A percentile compares a stretch with the other conserved stretches of the same genome.
phyloP scores from a whole-genome alignment of 768 basidiomycete genomes.

The Termitomyces sp. region DNA sequence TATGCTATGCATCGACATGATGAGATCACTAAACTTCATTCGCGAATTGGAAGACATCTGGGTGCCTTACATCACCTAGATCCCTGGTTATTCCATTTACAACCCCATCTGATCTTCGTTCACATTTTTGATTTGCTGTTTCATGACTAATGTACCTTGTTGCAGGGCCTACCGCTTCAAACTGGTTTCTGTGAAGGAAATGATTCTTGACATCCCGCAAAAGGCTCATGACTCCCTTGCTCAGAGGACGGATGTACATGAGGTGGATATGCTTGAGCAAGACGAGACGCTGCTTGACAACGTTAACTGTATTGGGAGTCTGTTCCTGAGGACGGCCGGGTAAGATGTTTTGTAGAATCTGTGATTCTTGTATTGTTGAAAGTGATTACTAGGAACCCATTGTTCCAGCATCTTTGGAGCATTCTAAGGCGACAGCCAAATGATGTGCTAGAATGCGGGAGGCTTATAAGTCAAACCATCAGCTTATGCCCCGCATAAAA shows the following conservation, averaged over 20 bases:
- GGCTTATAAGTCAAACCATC: slow-evolving; percentile 30
- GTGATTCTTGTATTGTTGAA: background rate
- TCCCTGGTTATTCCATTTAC: slow-evolving; percentile 54
- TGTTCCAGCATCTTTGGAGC: slow-evolving; percentile 49
- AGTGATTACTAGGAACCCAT: slow-evolving; percentile 47
- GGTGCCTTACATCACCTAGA: slow-evolving; percentile 59
- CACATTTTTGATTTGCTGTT: background rate
- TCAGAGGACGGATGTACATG: slow-evolving; percentile 41
- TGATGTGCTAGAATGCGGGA: slow-evolving; percentile 26
- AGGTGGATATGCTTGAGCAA: slow-evolving; percentile 60
- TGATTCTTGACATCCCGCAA: slow-evolving; percentile 52
- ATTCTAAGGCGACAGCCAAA: slow-evolving; percentile 35
- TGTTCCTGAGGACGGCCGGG: slow-evolving; percentile 60
- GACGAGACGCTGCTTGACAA: slow-evolving; percentile 50
- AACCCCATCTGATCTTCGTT: slow-evolving; percentile 60
- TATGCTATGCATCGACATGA: slow-evolving; percentile 24
- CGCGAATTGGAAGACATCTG: slow-evolving; percentile 58
- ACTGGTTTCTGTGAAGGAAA: slow-evolving; percentile 72
- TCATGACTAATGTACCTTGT: background rate
- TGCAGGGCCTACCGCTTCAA: slow-evolving; percentile 62
- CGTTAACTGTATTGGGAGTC: slow-evolving; percentile 79
- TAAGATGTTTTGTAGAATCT: slow-evolving; percentile 22
- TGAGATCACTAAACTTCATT: slow-evolving; percentile 57
- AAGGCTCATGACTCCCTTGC: slow-evolving; percentile 5
- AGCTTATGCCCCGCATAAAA: slow-evolving; percentile 31